Evolutionary conservation across 768 basidiomycete genomes (phyloP), one percentile per base, ranked within the genome.

Genomic region (Suillus subluteus): DNA sequence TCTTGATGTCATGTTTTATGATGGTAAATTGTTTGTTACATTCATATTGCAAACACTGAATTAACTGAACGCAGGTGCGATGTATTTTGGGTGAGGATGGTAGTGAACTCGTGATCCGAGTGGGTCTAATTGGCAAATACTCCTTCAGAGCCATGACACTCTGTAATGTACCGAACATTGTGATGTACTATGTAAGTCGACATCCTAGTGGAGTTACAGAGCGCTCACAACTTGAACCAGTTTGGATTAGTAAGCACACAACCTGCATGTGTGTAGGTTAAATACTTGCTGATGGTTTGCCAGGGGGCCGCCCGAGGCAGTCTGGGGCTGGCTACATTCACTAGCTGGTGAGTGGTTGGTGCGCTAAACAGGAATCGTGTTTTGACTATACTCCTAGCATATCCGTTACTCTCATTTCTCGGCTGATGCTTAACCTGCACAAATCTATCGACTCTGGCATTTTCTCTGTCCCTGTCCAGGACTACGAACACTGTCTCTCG

Each of bases 371-470:
- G 1, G 6, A 2, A 12, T 56, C 6, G 12, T 3, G 1, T 13
- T 12, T 56, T 35, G 35, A 56, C 35, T 7, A 21, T 37, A 2
- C 35, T 12, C 6, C 9, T 44, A 86, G 85, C 68, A 76, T 86
- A 15, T 84, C 86, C 6, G 79, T 86, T 7, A 82, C 80, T 2
- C 79, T 86, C 81, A 82, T 86, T 75, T 86, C 84, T 16, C 85
- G 85, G 15, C 79, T 88, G 2, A 84, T 87, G 79, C 80, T 87
- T 46, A 87, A 88, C 72, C 79, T 87, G 6, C 82, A 86, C 69
- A 73, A 80, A 73, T 79, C 74, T n/a, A 81, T 80, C 9, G 66
- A 67, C 21, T 18, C 18, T 2, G 66, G 66, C 7, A 62, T 67
- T 26, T 63, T 63, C 32, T 66, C 67, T 11, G 15, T 40, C 21